phyloP scores from a whole-genome alignment of 2,329 filamentous ascomycete species.

The Hypoxylon sp. region DNA sequence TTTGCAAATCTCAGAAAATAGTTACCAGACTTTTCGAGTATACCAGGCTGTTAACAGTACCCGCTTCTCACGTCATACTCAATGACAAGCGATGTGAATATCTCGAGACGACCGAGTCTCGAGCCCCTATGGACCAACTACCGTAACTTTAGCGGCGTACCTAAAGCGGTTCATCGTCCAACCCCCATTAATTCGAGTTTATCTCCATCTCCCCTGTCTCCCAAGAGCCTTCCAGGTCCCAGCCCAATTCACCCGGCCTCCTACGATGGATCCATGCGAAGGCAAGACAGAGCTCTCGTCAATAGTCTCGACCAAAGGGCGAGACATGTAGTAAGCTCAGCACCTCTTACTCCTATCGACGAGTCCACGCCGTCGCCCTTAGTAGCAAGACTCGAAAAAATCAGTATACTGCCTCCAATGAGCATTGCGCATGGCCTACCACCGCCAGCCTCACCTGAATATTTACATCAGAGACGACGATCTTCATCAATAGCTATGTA shows the following conservation, averaged over 20 bases:
- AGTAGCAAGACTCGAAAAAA: slow-evolving; percentile 49
- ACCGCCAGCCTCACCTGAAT: slow-evolving; percentile 26
- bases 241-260: slow-evolving; percentile 55
- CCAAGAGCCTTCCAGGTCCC: slow-evolving; percentile 55
- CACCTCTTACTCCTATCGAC: slow-evolving; percentile 50
- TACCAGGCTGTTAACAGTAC: slow-evolving; percentile 18
- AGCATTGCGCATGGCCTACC: slow-evolving; percentile 24
- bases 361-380: slow-evolving; percentile 51
- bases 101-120: slow-evolving; percentile 53
- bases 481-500: neutral
- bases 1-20: slow-evolving; percentile 20
- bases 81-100: slow-evolving; percentile 53
- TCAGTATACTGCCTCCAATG: slow-evolving; percentile 49
- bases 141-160: slow-evolving; percentile 47
- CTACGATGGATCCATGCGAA: slow-evolving; percentile 56
- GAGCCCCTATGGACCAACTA: slow-evolving; percentile 57
- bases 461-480: slow-evolving; percentile 19
- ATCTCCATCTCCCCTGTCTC: slow-evolving; percentile 53
- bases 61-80: slow-evolving; percentile 13
- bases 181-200: slow-evolving; percentile 48
- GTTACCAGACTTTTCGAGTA: slow-evolving; percentile 9
- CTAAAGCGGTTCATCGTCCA: slow-evolving; percentile 46
- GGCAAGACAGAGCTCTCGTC: slow-evolving; percentile 56
- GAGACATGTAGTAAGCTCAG: slow-evolving; percentile 44
- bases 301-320: slow-evolving; percentile 54